Evolutionary conservation across 2,329 filamentous ascomycete species (phyloP), one percentile per base, ranked within the genome.

Genomic region (Arthrinium phaeospermum): DNA sequence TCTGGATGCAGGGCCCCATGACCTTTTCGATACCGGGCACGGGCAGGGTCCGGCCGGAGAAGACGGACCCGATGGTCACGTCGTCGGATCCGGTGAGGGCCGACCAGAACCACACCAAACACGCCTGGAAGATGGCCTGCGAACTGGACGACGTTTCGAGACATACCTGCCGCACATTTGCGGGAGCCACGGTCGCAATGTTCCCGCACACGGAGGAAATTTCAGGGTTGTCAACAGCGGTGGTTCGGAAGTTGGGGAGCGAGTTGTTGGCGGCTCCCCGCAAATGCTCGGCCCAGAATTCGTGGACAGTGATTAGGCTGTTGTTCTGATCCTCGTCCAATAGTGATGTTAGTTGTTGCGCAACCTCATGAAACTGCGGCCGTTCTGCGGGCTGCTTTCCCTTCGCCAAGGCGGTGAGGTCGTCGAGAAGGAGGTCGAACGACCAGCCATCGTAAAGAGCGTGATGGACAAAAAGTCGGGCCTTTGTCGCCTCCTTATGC

Each of bases 361-460:
- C 83, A n/a, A 97, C 82, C 0, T 87, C 78, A 0, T 85, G 82
- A 76, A 94, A 97, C 37, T 90, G 86, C 0, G 90, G 89, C 41
- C 91, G 85, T 0, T 76, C 57, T 0, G 75, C 49, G 1, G 83
- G 74, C 5, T 69, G 19, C 1, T 74, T 70, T 12, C 79, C 78
- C 41, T 70, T 69, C 0, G 93, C 77, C 1, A 92, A 27, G 41
- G 75, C 78, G 4, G 88, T 85, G 5, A 97, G 82, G 79, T 98
- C 94, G 37, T 87, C 83, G 19, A 94, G 76, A 0, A 97, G 81
- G 44, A 96, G 84, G 70, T 98, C 93, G 78, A 95, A 88, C 0
- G 94, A 95, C 95, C 95, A 98, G n/a, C 95, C 95, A 80, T 98
- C 95, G 78, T 97, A 98, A 0, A 97, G 80, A 0, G 94, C 91